Percentiles rank a stretch among this genome's conserved stretches.
phyloP scores from a whole-genome alignment of 1,139 yeast genomes.

The Nakaseomyces glabratus region DNA sequence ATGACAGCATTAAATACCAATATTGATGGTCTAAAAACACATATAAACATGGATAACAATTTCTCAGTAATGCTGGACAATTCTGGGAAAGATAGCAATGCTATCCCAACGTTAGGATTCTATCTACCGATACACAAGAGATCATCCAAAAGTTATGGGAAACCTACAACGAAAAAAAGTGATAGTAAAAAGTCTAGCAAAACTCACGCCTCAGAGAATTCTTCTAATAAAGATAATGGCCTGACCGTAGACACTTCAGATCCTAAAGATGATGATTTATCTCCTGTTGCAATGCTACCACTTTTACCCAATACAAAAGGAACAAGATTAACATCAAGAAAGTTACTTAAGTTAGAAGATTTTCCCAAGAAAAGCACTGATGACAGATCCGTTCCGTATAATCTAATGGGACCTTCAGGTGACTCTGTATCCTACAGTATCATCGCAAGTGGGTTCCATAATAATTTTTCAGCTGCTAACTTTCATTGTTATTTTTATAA shows the following conservation, averaged over 20 bases:
- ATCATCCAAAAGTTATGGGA: not conserved
- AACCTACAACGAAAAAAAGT: not conserved
- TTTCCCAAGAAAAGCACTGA: conserved; percentile 11
- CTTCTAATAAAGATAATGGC: not conserved
- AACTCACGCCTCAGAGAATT: not conserved
- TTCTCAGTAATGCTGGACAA: conserved; percentile 23
- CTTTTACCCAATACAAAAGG: conserved; percentile 29
- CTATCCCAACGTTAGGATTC: conserved; percentile 21
- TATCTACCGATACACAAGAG: conserved; percentile 13
- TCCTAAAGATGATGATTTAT: conserved; percentile 5
- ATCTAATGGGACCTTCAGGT: conserved; percentile 49
- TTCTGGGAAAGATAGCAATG: conserved; percentile 18
- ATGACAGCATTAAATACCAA: conserved; percentile 7
- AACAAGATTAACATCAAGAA: conserved; percentile 19
- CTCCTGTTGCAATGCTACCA: conserved; percentile 32
- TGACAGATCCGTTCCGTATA: conserved; percentile 22
- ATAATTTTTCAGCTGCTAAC: conserved; percentile 34
- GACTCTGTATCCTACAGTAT: conserved; percentile 59
- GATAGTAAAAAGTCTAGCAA: conserved; percentile 1
- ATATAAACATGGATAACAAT: conserved; percentile 17
- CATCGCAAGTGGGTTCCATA: conserved; percentile 49
- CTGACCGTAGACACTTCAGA: conserved; percentile 1
- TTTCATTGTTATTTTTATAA: conserved; percentile 52
- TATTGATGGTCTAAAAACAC: conserved; percentile 18
- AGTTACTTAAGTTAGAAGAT: not conserved